Conservation (phyloP, 805 yeast genomes). For the Metschnikowia drakensbergensis region DNA sequence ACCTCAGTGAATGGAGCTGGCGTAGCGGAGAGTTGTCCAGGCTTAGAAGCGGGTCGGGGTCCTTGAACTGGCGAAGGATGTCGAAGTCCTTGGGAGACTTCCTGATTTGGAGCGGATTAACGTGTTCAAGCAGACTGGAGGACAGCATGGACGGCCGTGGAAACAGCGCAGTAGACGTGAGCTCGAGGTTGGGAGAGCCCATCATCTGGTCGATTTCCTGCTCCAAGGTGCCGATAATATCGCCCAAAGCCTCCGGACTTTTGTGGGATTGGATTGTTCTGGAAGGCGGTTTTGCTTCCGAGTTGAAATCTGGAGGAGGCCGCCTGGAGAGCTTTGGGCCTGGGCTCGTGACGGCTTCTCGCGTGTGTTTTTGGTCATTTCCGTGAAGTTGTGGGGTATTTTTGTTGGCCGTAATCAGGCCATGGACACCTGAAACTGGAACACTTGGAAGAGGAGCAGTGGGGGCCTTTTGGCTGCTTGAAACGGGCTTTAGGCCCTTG, state of each 20-base stretch:
- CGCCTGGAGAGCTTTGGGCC: neutral
- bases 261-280: neutral
- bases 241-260: slow-evolving; percentile 12
- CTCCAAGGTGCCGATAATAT: slow-evolving; percentile 24
- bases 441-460: too few species aligned
- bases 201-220: slow-evolving; percentile 22
- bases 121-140: neutral
- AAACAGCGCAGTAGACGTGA: neutral
- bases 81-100: slow-evolving; percentile 1
- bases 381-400: too few species aligned
- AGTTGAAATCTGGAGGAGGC: neutral
- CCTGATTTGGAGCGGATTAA: neutral
- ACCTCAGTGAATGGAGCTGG: slow-evolving; percentile 3
- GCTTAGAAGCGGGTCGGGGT: neutral
- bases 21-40: neutral
- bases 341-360: neutral
- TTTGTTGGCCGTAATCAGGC: too few species aligned
- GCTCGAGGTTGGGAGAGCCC: slow-evolving; percentile 2
- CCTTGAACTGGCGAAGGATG: neutral
- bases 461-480: too few species aligned
- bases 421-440: too few species aligned
- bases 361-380: neutral
- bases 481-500: too few species aligned
- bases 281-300: neutral
- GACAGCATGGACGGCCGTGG: neutral